Percentiles rank a stretch among this genome's conserved stretches.
These are phyloP conservation scores for Colletotrichum sublineola DNA, from an alignment of 2,329 filamentous ascomycete genomes.

Conservation along the genomic window DNA sequence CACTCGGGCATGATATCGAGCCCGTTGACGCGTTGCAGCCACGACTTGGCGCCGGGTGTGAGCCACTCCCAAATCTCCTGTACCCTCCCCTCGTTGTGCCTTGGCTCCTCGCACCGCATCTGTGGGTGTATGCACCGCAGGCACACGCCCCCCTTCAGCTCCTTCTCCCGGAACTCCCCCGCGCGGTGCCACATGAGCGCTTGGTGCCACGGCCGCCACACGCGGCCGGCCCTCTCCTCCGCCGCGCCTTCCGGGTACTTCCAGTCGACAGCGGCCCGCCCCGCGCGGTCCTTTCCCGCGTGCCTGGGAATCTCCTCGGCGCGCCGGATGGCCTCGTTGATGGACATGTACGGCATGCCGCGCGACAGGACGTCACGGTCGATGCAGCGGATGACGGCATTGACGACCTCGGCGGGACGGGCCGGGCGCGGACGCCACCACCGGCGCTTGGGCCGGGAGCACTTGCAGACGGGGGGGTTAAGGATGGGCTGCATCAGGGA, in stretches of 20 bases:
- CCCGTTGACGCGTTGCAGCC: background rate
- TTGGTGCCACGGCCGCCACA: constrained; percentile 22
- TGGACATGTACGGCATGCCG: constrained; percentile 12
- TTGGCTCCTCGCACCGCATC: constrained; percentile 3
- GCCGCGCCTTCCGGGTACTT: background rate
- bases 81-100: background rate
- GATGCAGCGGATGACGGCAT: constrained; percentile 10
- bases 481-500: constrained; percentile 1
- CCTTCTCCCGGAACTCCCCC: background rate
- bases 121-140: constrained; percentile 25
- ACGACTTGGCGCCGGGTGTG: background rate
- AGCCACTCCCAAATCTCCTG: background rate
- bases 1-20: background rate
- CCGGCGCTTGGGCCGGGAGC: background rate
- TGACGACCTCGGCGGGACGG: background rate
- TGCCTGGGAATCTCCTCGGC: background rate
- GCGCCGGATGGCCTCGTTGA: background rate
- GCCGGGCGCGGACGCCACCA: background rate
- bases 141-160: constrained; percentile 11
- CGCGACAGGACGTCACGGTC: constrained; percentile 1
- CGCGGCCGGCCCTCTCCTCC: fast-evolving
- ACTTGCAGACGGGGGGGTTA: background rate
- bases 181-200: background rate
- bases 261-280: background rate
- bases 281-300: background rate